phyloP scores from a whole-genome alignment of 2,329 filamentous ascomycete species.

The Westerdykella sp. region DNA sequence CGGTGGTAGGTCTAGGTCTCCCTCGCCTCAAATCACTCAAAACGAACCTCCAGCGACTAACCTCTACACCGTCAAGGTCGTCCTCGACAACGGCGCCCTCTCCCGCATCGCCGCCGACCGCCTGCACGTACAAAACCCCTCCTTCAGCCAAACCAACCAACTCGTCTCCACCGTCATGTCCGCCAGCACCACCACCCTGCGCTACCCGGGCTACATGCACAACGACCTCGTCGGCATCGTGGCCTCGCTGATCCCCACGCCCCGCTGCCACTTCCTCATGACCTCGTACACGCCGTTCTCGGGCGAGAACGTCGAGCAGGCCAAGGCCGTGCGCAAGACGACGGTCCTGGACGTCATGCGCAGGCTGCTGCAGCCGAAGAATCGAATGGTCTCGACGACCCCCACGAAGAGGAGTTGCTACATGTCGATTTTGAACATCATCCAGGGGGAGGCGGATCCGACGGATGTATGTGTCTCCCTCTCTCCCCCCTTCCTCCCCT shows the following conservation, averaged over 20 bases:
- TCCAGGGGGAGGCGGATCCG: conserved; percentile 95
- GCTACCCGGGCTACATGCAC: conserved; percentile 99
- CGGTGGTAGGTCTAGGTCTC: conserved; percentile 61
- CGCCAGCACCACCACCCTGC: conserved; percentile 88
- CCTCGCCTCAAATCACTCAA: no score
- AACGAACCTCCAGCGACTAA: no score
- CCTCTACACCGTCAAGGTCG: conserved; percentile 51
- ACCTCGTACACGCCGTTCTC: conserved; percentile 98
- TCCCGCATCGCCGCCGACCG: conserved; percentile 91
- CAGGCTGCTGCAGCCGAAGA: conserved; percentile 90
- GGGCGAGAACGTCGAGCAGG: conserved; percentile 90
- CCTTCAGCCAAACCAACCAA: conserved; percentile 96
- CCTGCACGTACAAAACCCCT: conserved; percentile 89
- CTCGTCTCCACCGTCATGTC: conserved; percentile 96
- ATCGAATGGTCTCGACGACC: conserved; percentile 96
- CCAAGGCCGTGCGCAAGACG: conserved; percentile 95
- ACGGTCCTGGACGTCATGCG: conserved; percentile 98
- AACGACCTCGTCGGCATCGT: conserved; percentile 97
- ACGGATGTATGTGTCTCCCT: conserved; percentile 59
- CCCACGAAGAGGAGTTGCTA: conserved; percentile 97
- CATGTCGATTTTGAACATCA: conserved; percentile 97
- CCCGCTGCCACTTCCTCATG: conserved; percentile 95
- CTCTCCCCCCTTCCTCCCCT: background rate
- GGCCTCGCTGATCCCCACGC: conserved; percentile 91
- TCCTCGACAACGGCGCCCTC: conserved; percentile 90